These are phyloP conservation scores for Diaporthe ilicicola DNA, from an alignment of 2,329 filamentous ascomycete species.

Conservation along the genomic window DNA sequence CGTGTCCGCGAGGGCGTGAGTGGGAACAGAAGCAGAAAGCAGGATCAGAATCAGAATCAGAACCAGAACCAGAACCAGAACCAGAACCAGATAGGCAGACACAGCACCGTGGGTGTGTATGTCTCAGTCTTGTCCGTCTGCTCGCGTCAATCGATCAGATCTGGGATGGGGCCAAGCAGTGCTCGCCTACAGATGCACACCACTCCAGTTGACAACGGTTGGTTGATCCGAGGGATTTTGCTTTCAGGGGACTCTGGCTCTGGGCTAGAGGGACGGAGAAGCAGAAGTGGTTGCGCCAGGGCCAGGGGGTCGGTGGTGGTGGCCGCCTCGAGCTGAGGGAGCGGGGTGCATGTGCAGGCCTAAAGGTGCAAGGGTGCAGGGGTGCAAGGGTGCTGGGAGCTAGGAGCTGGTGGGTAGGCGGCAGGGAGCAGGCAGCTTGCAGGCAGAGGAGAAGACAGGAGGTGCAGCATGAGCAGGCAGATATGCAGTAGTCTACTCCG, in stretches of 20 bases:
- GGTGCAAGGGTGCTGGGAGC: not conserved
- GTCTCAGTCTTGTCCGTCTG: not conserved
- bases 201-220: not conserved
- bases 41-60: not conserved
- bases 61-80: not conserved
- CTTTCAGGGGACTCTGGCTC: slow-evolving; percentile 24
- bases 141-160: not conserved
- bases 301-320: not conserved
- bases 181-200: not conserved
- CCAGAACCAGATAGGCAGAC: not conserved
- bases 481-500: too few relatives aligned
- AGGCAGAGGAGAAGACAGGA: not conserved
- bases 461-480: not conserved
- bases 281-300: not conserved
- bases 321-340: slow-evolving; percentile 15
- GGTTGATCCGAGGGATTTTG: slow-evolving; percentile 19
- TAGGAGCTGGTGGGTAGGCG: not conserved
- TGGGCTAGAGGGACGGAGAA: slow-evolving; percentile 14
- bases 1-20: too few relatives aligned
- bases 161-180: slow-evolving; percentile 4
- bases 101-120: not conserved
- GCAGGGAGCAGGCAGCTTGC: not conserved
- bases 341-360: slow-evolving; percentile 20
- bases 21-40: too few relatives aligned
- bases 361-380: slow-evolving; percentile 1